A percentile compares a stretch with the other conserved stretches of the same genome.
Conservation (phyloP, 441 rosid genomes). For the Erodium trifolium region DNA sequence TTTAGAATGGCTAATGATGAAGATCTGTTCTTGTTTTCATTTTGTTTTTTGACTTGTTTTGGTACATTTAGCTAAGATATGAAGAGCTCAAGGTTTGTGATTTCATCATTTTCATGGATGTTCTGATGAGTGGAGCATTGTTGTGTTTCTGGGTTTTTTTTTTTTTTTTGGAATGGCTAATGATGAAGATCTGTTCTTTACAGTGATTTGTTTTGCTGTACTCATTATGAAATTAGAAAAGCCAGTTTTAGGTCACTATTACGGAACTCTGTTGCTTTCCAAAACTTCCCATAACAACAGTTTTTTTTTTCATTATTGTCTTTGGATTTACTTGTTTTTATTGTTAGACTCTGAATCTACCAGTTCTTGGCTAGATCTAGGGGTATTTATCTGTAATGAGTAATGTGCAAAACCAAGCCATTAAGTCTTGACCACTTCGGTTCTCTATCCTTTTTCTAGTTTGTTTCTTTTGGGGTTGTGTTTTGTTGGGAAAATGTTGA, state of each 20-base stretch:
- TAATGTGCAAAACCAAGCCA: not conserved
- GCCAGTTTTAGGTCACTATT: not conserved
- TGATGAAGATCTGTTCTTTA: not conserved
- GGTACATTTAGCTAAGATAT: conserved; percentile 62
- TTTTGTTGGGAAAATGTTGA: too few species aligned
- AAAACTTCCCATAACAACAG: too few species aligned
- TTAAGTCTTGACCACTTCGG: not conserved
- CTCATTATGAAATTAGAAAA: not conserved
- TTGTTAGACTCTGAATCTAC: not conserved
- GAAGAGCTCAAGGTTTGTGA: conserved; percentile 93
- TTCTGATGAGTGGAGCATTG: conserved; percentile 66
- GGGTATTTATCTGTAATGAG: not conserved
- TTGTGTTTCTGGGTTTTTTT: conserved; percentile 13
- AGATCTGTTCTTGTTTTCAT: not conserved
- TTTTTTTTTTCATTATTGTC: too few species aligned
- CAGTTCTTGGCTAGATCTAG: not conserved
- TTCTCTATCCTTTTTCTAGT: not conserved
- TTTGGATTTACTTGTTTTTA: not conserved
- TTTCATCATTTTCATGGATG: conserved; percentile 27
- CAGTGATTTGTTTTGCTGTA: too few species aligned
- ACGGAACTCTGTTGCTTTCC: not conserved
- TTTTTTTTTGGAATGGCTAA: too few species aligned
- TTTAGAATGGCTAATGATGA: too few species aligned
- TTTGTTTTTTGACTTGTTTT: conserved; percentile 36
- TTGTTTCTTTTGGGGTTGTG: not conserved